A percentile compares a stretch with the other conserved stretches of the same genome.
phyloP scores from a whole-genome alignment of 306 rosid species.

The Quillaja saponaria region DNA sequence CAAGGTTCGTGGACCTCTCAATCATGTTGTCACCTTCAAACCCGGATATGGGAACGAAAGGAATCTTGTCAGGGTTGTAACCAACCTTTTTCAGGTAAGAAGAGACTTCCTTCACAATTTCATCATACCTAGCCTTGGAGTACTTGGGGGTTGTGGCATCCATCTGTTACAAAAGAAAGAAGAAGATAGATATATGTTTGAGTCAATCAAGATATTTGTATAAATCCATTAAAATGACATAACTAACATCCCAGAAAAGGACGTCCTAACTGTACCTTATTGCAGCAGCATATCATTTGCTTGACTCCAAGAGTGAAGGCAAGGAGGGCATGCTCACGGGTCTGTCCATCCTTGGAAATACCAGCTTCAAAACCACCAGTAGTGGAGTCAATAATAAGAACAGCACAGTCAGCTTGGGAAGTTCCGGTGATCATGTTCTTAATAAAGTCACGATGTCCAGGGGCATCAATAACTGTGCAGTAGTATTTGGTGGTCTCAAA shows the following conservation, averaged over 20 bases:
- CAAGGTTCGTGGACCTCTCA: conserved; percentile 86
- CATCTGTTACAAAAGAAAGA: conserved; percentile 47
- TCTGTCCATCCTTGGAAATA: conserved; percentile 94
- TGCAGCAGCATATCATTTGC: conserved; percentile 95
- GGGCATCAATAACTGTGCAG: conserved; percentile 95
- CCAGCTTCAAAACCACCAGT: conserved; percentile 97
- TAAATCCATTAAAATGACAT: neutral
- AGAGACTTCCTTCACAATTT: conserved; percentile 89
- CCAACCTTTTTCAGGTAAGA: conserved; percentile 93
- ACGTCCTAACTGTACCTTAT: conserved; percentile 49
- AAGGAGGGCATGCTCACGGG: conserved; percentile 93
- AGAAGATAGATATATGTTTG: neutral
- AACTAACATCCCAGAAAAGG: neutral
- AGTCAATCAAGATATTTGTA: neutral
- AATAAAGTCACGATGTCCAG: conserved; percentile 89
- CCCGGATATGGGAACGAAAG: conserved; percentile 91
- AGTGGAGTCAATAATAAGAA: conserved; percentile 85
- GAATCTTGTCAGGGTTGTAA: conserved; percentile 80
- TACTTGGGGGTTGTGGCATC: conserved; percentile 90
- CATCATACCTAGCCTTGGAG: conserved; percentile 85
- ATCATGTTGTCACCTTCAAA: conserved; percentile 96
- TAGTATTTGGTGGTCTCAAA: conserved; percentile 87
- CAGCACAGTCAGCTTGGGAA: conserved; percentile 90
- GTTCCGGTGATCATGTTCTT: conserved; percentile 96
- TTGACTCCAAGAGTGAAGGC: conserved; percentile 93